Conservation (phyloP, 371 early-diverging fungal genomes). For the Homolaphlyctis polyrhiza region DNA sequence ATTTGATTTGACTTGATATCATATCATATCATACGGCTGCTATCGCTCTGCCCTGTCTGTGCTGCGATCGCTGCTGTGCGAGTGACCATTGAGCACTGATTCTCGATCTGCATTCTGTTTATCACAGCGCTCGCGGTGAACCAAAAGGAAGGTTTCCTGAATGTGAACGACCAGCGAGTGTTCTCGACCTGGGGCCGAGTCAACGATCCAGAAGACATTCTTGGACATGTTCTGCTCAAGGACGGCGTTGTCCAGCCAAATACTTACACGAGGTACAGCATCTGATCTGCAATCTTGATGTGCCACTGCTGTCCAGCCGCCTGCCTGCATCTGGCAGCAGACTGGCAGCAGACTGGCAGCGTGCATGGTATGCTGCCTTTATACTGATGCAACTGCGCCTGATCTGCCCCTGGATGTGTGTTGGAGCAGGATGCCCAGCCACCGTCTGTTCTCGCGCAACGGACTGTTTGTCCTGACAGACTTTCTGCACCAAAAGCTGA, state of each 20-base stretch:
- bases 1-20: too few species aligned
- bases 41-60: too few species aligned
- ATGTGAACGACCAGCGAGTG: slow-evolving; percentile 58
- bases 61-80: too few species aligned
- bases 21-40: too few species aligned
- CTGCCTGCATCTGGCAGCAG: too few species aligned
- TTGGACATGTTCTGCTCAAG: slow-evolving; percentile 61
- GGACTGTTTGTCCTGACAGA: slow-evolving; percentile 68
- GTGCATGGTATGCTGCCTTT: not conserved
- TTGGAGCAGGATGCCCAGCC: slow-evolving; percentile 73
- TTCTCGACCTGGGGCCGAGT: slow-evolving; percentile 63
- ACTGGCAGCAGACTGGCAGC: too few species aligned
- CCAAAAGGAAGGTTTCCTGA: slow-evolving; percentile 51
- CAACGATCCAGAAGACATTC: slow-evolving; percentile 69
- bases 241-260: slow-evolving; percentile 24
- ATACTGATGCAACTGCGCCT: not conserved
- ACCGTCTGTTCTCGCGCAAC: slow-evolving; percentile 60
- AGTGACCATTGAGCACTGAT: too few species aligned
- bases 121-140: slow-evolving; percentile 38
- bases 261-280: slow-evolving; percentile 54
- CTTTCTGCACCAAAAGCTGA: slow-evolving; percentile 38
- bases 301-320: too few species aligned
- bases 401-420: not conserved
- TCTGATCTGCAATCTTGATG: too few species aligned
- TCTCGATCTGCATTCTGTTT: too few species aligned